A percentile compares a stretch with the other conserved stretches of the same genome.
These are phyloP conservation scores for Cutaneotrichosporon sp. DNA, from an alignment of 1,284 basidiomycete genomes.

Conservation along the genomic window DNA sequence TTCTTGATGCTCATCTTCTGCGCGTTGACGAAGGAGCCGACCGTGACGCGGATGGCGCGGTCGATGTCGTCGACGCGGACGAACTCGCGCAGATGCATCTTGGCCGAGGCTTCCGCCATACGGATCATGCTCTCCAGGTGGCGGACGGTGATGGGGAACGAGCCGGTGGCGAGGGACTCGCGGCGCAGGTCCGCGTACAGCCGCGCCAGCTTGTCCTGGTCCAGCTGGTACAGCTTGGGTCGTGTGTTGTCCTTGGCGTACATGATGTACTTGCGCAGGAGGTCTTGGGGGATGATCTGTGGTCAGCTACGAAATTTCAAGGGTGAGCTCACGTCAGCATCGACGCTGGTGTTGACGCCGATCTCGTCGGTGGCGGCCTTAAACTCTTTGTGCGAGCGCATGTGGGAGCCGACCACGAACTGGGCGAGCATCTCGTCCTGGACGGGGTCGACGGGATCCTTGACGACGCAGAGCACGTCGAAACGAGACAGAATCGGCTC, in stretches of 20 bases:
- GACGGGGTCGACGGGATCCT: slow-evolving; percentile 93
- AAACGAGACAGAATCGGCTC: slow-evolving; percentile 99
- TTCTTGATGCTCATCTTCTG: slow-evolving; percentile 99
- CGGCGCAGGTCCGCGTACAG: slow-evolving; percentile 94
- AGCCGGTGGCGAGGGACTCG: slow-evolving; percentile 93
- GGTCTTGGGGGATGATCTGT: slow-evolving; percentile 92
- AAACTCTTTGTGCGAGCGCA: slow-evolving; percentile 90
- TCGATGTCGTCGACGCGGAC: slow-evolving; percentile 96
- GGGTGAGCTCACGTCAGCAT: slow-evolving; percentile 71
- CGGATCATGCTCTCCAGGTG: slow-evolving; percentile 99
- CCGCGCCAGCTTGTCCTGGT: slow-evolving; percentile 91
- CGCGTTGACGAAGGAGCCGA: slow-evolving; percentile 89
- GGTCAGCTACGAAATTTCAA: not conserved
- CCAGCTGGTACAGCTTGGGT: slow-evolving; percentile 89
- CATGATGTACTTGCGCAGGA: slow-evolving; percentile 99
- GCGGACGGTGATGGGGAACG: slow-evolving; percentile 95
- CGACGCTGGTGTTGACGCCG: slow-evolving; percentile 78
- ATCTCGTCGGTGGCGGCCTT: slow-evolving; percentile 77
- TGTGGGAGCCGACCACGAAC: slow-evolving; percentile 94
- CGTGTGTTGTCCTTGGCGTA: slow-evolving; percentile 89
- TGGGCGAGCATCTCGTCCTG: slow-evolving; percentile 93
- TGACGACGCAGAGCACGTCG: slow-evolving; percentile 96
- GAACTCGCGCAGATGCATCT: slow-evolving; percentile 96
- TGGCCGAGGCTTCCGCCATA: slow-evolving; percentile 96
- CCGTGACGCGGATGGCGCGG: slow-evolving; percentile 89